Base-by-base conservation (phyloP, 2,329 filamentous ascomycete genomes). In the Cryoendolithus antarcticus region DNA sequence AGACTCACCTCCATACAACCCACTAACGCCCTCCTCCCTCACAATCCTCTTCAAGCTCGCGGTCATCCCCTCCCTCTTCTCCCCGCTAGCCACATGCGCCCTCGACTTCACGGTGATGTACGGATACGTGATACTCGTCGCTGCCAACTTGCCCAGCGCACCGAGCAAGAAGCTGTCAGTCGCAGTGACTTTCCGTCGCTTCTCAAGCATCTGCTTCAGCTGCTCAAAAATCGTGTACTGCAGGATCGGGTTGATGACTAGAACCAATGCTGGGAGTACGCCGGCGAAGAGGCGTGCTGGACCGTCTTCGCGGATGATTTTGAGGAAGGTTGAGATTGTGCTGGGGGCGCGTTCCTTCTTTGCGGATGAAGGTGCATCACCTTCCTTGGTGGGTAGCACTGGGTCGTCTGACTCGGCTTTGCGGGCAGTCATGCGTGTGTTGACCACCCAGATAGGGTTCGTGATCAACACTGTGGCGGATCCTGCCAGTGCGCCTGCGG, bases 151-250 rank as follows among this genome's bases (percentile, higher is more conserved):
- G 62, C 91, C 88, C 27, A 96, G 59, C 2, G 91, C 91, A 46
- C 91, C 91, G 2, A 98, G 71, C 57, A 91, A 75, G 62, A 98
- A 98, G 36, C 86, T 86, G 50, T 93, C 76, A 40, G 77, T 80
- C 1, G 89, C 86, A 0, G 85, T 93, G 42, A 96, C 75, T 51
- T 81, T 77, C 37, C 71, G 69, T 59, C 73, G 72, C 60, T 75
- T 82, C 74, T 95, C 89, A 41, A 95, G 65, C 19, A 72, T 55
- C 60, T 96, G 94, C 75, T 95, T 96, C 67, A 96, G 70, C 70
- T 98, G 89, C 71, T 98, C 91, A 55, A 96, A 98, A 40, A 98
- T 82, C 10, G 91, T 98, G 65, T 98, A 98, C 67, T 98, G 91
- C 48, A 98, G 69, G 50, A 98, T 98, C 4, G 91, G 91, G 68